These are phyloP conservation scores for Phallus indusiatus DNA, from an alignment of 768 basidiomycete species.

Conservation along the genomic window DNA sequence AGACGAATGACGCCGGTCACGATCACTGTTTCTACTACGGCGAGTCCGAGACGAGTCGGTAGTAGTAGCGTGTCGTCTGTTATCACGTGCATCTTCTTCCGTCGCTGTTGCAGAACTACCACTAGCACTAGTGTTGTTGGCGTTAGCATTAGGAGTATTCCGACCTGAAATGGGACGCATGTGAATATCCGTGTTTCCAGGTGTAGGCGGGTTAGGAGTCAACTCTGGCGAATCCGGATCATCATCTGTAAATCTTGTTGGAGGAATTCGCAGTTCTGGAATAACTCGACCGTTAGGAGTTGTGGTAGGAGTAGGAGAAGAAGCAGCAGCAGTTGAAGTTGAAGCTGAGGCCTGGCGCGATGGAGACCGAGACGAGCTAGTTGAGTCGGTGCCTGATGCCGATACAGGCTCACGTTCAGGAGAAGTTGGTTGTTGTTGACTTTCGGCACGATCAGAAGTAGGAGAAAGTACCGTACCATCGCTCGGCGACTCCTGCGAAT, in stretches of 20 bases:
- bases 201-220: conserved; percentile 79
- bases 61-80: neutral
- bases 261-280: neutral
- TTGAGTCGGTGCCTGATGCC: conserved; percentile 54
- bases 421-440: conserved; percentile 20
- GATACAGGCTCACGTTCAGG: conserved; percentile 23
- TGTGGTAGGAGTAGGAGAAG: no score
- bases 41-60: neutral
- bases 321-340: neutral
- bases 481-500: conserved; percentile 56
- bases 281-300: neutral
- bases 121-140: conserved; percentile 6
- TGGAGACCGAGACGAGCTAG: conserved; percentile 69
- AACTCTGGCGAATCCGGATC: conserved; percentile 52
- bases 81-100: neutral
- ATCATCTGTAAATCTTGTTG: conserved; percentile 41
- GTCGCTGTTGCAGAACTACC: no score
- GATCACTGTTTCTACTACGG: conserved; percentile 24
- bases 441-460: conserved; percentile 32
- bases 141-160: conserved; percentile 7
- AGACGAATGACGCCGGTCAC: conserved; percentile 26
- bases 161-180: conserved; percentile 51
- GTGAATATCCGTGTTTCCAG: conserved; percentile 73
- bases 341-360: conserved; percentile 25
- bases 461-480: conserved; percentile 48